Percentiles rank a stretch among this genome's conserved stretches.
Evolutionary conservation across 495 filamentous ascomycete genomes (phyloP).

Genomic region (Xylaria intraflava): DNA sequence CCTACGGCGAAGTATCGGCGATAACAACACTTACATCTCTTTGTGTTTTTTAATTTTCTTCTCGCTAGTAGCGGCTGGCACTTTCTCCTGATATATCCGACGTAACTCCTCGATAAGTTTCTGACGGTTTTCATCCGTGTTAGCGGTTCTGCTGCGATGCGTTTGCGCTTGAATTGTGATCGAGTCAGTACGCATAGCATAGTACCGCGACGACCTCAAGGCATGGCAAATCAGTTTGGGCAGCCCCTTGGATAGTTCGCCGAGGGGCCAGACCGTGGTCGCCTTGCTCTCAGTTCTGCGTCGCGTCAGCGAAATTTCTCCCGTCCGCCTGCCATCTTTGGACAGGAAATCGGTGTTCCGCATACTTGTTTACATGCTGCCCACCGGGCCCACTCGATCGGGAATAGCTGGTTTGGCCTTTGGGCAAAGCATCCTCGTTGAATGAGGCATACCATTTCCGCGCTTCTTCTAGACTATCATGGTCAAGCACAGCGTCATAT

Average conservation of each 20-base stretch:
- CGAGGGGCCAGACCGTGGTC: constrained; percentile 57
- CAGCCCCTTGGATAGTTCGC: constrained; percentile 52
- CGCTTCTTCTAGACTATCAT: constrained; percentile 61
- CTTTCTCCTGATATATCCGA: constrained; percentile 51
- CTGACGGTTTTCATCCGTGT: constrained; percentile 37
- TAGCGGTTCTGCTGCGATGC: constrained; percentile 40
- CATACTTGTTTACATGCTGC: constrained; percentile 94
- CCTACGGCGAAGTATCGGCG: constrained; percentile 7
- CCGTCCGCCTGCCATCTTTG: not conserved
- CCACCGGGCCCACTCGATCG: constrained; percentile 90
- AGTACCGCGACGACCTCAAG: constrained; percentile 63
- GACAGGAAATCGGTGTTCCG: not conserved
- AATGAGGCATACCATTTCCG: constrained; percentile 70
- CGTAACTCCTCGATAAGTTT: constrained; percentile 48
- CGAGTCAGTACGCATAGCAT: constrained; percentile 54
- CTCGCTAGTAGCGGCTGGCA: constrained; percentile 32
- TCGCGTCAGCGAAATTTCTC: constrained; percentile 9
- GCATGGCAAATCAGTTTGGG: constrained; percentile 60
- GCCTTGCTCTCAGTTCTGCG: constrained; percentile 87
- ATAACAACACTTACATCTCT: constrained; percentile 27
- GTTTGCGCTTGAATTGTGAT: constrained; percentile 40
- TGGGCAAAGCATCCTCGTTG: constrained; percentile 56
- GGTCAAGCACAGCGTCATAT: constrained; percentile 34
- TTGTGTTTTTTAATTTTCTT: constrained; percentile 37
- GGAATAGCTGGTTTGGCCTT: constrained; percentile 64